phyloP scores from a whole-genome alignment of 305 asterid genomes.

The Caryopteris hybrid region DNA sequence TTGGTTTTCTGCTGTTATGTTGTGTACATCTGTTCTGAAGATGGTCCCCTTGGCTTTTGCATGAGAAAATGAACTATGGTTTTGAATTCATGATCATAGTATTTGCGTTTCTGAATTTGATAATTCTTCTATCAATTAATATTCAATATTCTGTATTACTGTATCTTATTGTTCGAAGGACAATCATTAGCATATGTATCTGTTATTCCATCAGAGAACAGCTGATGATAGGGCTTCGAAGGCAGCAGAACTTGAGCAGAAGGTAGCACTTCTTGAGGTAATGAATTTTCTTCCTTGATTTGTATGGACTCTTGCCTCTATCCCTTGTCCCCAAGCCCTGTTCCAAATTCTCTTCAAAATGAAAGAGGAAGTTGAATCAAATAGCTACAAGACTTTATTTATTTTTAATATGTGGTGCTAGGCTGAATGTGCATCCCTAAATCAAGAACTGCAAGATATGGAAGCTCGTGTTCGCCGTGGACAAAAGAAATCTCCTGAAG shows the following conservation, averaged over 20 bases:
- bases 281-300: conserved; percentile 18
- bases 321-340: conserved; percentile 5
- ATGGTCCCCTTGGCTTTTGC: background rate
- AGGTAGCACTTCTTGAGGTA: conserved; percentile 97
- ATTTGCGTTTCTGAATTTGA: background rate
- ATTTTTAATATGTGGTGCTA: conserved; percentile 23
- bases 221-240: conserved; percentile 93
- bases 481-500: conserved; percentile 89
- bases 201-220: conserved; percentile 62
- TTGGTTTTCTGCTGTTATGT: background rate
- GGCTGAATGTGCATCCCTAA: conserved; percentile 92
- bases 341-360: conserved; percentile 7
- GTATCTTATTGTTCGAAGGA: conserved; percentile 12
- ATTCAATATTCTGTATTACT: background rate
- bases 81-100: conserved; percentile 1
- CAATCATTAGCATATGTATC: conserved; percentile 7
- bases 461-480: conserved; percentile 93
- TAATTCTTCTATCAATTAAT: background rate
- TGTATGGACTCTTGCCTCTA: conserved; percentile 7
- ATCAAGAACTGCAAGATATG: conserved; percentile 96
- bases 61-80: background rate
- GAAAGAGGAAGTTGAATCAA: conserved; percentile 12
- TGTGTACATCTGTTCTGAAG: background rate
- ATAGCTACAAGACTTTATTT: conserved; percentile 1
- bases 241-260: conserved; percentile 98